Conservation (phyloP, 306 rosid species). For the Senna siamea region DNA sequence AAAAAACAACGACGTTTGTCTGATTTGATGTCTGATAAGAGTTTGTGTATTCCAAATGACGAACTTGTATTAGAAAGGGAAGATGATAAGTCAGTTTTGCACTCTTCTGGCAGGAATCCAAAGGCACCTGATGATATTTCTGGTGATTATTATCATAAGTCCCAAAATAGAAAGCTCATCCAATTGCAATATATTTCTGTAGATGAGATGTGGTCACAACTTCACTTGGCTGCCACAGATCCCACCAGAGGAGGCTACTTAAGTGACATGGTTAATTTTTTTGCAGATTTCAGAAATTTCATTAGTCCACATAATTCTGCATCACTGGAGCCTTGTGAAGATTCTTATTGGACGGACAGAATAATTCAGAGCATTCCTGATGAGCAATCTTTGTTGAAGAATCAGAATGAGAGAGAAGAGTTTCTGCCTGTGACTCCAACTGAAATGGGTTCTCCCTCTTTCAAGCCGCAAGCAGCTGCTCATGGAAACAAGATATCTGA, state of each 20-base stretch:
- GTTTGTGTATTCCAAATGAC: constrained; percentile 28
- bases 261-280: constrained; percentile 41
- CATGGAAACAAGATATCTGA: constrained; percentile 8
- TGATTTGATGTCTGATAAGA: constrained; percentile 51
- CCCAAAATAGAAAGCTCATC: constrained; percentile 26
- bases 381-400: constrained; percentile 41
- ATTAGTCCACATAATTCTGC: constrained; percentile 36
- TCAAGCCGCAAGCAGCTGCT: too few species aligned
- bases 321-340: constrained; percentile 46
- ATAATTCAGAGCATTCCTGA: constrained; percentile 55
- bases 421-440: constrained; percentile 7
- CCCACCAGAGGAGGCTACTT: constrained; percentile 45
- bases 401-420: constrained; percentile 43
- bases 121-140: constrained; percentile 37
- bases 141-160: constrained; percentile 35
- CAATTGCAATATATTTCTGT: constrained; percentile 41
- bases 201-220: constrained; percentile 53
- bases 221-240: constrained; percentile 55
- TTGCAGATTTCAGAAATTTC: constrained; percentile 54
- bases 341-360: constrained; percentile 75
- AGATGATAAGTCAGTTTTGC: constrained; percentile 31
- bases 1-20: constrained; percentile 49
- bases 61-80: constrained; percentile 36
- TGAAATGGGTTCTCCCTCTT: too few species aligned
- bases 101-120: constrained; percentile 45